Evolutionary conservation across 352 stramenopile species (phyloP), one percentile per base, ranked within the genome.

Genomic region (Phytophthora sp.): DNA sequence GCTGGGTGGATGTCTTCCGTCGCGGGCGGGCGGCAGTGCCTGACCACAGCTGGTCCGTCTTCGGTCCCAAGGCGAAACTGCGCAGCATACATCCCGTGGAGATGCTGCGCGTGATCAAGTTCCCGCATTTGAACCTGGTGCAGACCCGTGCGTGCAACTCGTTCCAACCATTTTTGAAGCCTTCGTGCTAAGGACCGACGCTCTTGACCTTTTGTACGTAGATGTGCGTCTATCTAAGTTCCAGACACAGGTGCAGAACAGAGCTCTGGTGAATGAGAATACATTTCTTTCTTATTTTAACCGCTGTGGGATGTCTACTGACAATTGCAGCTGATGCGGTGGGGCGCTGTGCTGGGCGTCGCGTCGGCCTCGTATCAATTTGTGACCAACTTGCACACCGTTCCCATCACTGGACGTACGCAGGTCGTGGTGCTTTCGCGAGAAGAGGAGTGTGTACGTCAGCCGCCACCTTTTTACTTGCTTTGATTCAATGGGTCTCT

Each of bases 361-460:
- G 63, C 66, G 0, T 73, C 82, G 35, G 82, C 82, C 20, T 59
- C 74, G 36, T 89, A 89, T 46, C 82, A 91, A 64, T 91, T 91
- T 54, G 44, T 86, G 33, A 89, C 73, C 18, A 91, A 91, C 57
- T 59, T 91, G 53, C 80, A 87, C 71, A 82, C 68, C 7, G 80
- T 91, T 31, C 82, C 82, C 36, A 89, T 91, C 62, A 88, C 74
- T 5, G 78, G 76, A 1, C 80, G 82, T 7, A 89, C 80, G 16
- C 82, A 91, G 39, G 82, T 91, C 64, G 82, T 91, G 9, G 82
- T 82, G 16, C 69, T 91, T 27, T 84, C 72, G 1, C 66, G 76
- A 44, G 80, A 91, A 53, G 78, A 86, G 23, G 80, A 89, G 59
- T 80, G 76, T 59, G 82, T 89, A 73, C 59, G 82, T 78, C 15